Conservation (phyloP, 2,329 filamentous ascomycete genomes). For the Blastomyces silverae region DNA sequence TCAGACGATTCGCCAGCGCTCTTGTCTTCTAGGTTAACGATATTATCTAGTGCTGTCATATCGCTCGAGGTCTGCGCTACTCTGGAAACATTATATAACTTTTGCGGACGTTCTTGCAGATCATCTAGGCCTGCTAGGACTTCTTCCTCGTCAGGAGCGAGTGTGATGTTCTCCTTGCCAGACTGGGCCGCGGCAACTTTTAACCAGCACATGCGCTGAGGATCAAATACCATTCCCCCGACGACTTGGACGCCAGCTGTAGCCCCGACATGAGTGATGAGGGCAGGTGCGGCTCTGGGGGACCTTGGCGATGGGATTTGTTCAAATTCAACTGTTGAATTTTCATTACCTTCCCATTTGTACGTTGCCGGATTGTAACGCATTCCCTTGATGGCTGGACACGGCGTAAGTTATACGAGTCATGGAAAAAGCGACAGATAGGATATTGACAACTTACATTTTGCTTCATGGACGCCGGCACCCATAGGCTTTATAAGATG, state of each 20-base stretch:
- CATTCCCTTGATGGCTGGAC: slow-evolving; percentile 82
- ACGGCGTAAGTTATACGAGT: slow-evolving; percentile 17
- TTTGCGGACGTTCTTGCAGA: slow-evolving; percentile 58
- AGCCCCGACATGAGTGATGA: slow-evolving; percentile 84
- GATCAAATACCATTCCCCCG: slow-evolving; percentile 98
- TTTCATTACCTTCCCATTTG: slow-evolving; percentile 95
- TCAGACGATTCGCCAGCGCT: slow-evolving; percentile 49
- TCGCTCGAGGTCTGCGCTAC: slow-evolving; percentile 16
- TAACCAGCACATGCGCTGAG: slow-evolving; percentile 94
- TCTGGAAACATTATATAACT: slow-evolving; percentile 20
- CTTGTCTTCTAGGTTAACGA: slow-evolving; percentile 34
- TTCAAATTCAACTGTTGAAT: slow-evolving; percentile 72
- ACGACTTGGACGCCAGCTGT: slow-evolving; percentile 87
- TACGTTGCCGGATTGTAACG: slow-evolving; percentile 82
- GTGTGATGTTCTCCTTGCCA: slow-evolving; percentile 33
- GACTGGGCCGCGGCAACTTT: slow-evolving; percentile 56
- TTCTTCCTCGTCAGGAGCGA: slow-evolving; percentile 74
- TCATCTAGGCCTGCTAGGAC: slow-evolving; percentile 94
- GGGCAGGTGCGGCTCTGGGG: slow-evolving; percentile 50
- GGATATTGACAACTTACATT: slow-evolving; percentile 54
- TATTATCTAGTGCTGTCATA: slow-evolving; percentile 26
- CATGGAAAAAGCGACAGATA: slow-evolving; percentile 1
- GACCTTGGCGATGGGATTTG: slow-evolving; percentile 41
- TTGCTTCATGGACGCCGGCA: slow-evolving; percentile 64
- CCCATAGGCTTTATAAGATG: slow-evolving; percentile 82